Base-by-base conservation (phyloP, 2,329 filamentous ascomycete genomes). In the Fusarium sp. region DNA sequence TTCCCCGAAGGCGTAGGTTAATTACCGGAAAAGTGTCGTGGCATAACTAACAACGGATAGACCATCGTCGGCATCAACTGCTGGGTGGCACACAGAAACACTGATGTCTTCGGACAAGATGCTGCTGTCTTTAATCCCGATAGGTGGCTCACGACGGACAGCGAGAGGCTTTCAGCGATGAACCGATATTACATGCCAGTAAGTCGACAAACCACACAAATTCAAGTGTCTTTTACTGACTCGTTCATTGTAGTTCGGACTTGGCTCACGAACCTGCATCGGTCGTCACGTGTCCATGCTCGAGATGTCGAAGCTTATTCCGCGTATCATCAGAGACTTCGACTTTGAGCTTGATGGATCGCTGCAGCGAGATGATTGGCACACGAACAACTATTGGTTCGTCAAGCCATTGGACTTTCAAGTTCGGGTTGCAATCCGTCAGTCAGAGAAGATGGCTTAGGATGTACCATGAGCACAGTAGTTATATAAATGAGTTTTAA, bases 231-330 rank as follows among this genome's bases (percentile, higher is more conserved):
- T n/a, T n/a, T n/a, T n/a, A n/a, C n/a, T n/a, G n/a, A n/a, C n/a
- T n/a, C n/a, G n/a, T n/a, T n/a, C n/a, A 13, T 25, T 3, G 0
- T 14, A 74, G 72, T 74, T 74, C n/a, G 72, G 72, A 5, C 61
- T 74, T 0, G 72, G 72, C 0, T 74, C 72, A 19, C 60, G 72
- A 18, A 72, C 55, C 3, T 74, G 72, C 2, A 73, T 74, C 7
- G 72, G 72, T 0, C 70, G 70, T 0, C 72, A 74, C 4, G 62
- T 74, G 11, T 74, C 72, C 1, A 70, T 72, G 52, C 69, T 75
- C 6, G 72, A 74, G n/a, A 74, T 74, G 62, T 69, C 62, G 0
- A 74, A 74, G 18, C 63, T 74, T 3, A 59, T 74, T 1, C 72
- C 72, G 1, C 41, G 56, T 14, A 58, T 74, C 3, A 37, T 75